Base-by-base conservation (phyloP, 139 green algal genomes). In the Haematococcus sp. region DNA sequence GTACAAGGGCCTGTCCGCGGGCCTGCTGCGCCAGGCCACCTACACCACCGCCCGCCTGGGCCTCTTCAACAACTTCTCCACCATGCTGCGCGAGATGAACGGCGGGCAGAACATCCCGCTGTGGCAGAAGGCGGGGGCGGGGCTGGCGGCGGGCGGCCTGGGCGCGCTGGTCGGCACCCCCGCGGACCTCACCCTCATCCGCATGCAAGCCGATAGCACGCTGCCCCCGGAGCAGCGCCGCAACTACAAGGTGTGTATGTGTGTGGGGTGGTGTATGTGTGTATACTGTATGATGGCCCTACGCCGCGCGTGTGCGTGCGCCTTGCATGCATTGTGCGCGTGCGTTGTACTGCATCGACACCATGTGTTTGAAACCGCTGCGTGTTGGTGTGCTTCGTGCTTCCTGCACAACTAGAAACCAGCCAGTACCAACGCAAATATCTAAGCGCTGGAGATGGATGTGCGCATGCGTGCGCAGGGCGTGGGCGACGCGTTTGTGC, bases 21-120 rank as follows among this genome's bases (percentile, higher is more conserved):
- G 96, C 31, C 87, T 99, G 55, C 83, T 99, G 71, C 87, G 96
- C 63, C 96, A 99, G 85, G 95, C 95, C 20, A 98, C 93, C 23
- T 99, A 99, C 88, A 99, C 96, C 35, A 99, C 96, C 34, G 93
- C 95, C 3, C 93, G 96, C 59, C 78, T 99, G 63, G 96, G 96
- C 30, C 87, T 98, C 66, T 97, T 96, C 86, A 88, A 94, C 74
- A 83, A 88, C 55, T 56, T 86, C 7, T 81, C 74, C 11, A 64
- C 44, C 30, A 58, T 61, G 19, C 73, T 85, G 0, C 86, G 86
- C 71, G 43, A 76, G 17, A 59, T 64, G 35, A 90, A 90, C 58
- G 27, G 76, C 23, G 85, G 82, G 34, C 79, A 91, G 87, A 83
- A 87, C 72, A 68, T 97, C 43, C 92, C 93, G 0, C 81, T 97